phyloP scores from a whole-genome alignment of 306 rosid species.

The Erythrophleum fordii region DNA sequence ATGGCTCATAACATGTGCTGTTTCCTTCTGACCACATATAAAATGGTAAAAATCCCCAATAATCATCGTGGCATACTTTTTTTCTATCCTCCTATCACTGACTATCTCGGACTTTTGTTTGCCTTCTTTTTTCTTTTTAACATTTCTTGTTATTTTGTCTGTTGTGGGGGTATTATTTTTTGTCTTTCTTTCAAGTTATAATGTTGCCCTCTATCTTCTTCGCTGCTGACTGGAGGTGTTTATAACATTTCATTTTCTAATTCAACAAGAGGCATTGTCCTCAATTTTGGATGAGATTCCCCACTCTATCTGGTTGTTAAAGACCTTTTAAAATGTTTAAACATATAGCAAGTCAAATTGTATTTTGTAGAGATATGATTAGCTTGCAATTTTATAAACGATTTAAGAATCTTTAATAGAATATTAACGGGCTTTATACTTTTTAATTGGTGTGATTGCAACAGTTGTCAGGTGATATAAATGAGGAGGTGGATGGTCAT shows the following conservation, averaged over 20 bases:
- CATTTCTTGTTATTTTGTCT: not conserved
- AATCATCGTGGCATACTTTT: not conserved
- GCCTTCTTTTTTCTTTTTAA: not conserved
- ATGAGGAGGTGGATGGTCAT: constrained; percentile 92
- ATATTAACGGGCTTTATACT: constrained; percentile 1
- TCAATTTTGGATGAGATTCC: constrained; percentile 18
- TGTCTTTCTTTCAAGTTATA: not conserved
- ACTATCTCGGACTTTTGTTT: not conserved
- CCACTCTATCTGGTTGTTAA: not conserved
- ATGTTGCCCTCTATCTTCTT: constrained; percentile 20
- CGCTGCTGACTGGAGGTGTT: constrained; percentile 15
- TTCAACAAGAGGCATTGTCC: not conserved
- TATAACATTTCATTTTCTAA: not conserved
- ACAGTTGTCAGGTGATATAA: constrained; percentile 94
- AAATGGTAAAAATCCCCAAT: not conserved
- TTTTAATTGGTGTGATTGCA: constrained; percentile 42
- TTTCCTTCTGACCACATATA: not conserved
- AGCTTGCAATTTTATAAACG: constrained; percentile 20
- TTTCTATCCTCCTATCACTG: constrained; percentile 11
- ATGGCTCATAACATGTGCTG: not conserved
- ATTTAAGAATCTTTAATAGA: not conserved
- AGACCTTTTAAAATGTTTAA: constrained; percentile 20
- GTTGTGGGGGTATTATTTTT: not conserved
- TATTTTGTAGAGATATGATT: constrained; percentile 17
- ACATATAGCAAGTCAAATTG: constrained; percentile 3